phyloP scores from a whole-genome alignment of 306 rosid genomes.

The Trichosanthes cucumerina region DNA sequence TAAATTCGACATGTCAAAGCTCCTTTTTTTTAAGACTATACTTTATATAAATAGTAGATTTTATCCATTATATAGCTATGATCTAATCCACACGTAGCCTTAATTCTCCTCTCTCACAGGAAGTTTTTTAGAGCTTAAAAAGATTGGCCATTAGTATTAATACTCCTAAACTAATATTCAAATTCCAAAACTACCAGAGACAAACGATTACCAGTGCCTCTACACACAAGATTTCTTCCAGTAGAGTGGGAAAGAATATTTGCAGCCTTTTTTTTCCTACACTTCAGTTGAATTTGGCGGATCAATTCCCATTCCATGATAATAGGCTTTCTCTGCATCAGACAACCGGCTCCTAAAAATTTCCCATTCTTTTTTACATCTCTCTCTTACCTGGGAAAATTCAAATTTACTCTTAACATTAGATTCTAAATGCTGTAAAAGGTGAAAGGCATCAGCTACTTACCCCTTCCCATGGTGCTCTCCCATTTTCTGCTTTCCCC shows the following conservation, averaged over 20 bases:
- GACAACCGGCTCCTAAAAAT: conserved; percentile 57
- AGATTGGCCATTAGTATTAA: not conserved
- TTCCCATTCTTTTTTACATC: conserved; percentile 67
- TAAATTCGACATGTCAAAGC: not conserved
- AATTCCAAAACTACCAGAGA: not conserved
- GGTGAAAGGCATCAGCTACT: not conserved
- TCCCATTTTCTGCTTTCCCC: conserved; percentile 52
- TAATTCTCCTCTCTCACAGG: not conserved
- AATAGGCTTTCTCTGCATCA: conserved; percentile 54
- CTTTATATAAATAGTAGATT: not conserved
- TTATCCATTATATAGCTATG: not conserved
- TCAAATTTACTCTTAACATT: not conserved
- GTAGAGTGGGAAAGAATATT: not conserved
- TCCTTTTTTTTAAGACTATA: not conserved
- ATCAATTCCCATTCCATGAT: conserved; percentile 15
- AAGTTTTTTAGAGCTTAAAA: not conserved
- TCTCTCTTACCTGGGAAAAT: conserved; percentile 54
- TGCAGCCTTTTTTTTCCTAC: not conserved
- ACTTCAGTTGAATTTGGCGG: conserved; percentile 26
- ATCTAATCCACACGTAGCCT: not conserved
- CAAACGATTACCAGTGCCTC: not conserved
- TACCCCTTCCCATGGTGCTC: conserved; percentile 86
- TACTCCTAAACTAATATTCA: not conserved
- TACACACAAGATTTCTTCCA: not conserved
- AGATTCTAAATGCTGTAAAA: not conserved